phyloP scores from a whole-genome alignment of 805 yeast species.

The Pichia pseudocactophila region DNA sequence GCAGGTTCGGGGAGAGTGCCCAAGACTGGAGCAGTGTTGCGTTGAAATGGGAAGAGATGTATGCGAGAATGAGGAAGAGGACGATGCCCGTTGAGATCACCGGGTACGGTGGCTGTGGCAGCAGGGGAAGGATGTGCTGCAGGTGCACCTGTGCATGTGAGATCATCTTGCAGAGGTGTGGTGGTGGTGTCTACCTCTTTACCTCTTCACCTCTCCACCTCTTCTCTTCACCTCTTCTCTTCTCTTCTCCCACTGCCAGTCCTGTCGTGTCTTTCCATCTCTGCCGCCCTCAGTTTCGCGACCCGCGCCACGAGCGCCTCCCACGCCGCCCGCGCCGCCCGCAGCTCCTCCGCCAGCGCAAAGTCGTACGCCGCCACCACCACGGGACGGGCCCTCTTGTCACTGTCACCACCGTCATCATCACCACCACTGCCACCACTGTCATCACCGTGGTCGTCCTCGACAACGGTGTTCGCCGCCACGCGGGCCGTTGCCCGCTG shows the following conservation, averaged over 20 bases:
- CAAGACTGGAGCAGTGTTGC: constrained; percentile 30
- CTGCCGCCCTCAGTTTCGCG: neutral
- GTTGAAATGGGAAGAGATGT: constrained; percentile 27
- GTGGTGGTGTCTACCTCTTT: no score
- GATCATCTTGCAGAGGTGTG: no score
- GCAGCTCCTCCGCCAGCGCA: constrained; percentile 48
- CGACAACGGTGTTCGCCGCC: neutral
- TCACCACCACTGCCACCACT: no score
- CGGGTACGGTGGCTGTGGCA: constrained; percentile 6
- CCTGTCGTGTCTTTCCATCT: no score
- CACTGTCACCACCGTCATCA: no score
- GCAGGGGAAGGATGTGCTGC: neutral
- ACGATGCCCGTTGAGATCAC: constrained; percentile 10
- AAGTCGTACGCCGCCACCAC: constrained; percentile 70
- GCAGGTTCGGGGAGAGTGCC: constrained; percentile 47
- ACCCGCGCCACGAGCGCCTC: neutral
- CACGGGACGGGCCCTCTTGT: no score
- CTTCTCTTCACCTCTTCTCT: no score
- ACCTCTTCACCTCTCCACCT: no score
- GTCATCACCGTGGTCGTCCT: no score
- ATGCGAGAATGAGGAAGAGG: constrained; percentile 42
- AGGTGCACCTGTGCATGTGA: neutral
- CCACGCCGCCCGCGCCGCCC: constrained; percentile 25
- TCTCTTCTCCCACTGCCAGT: no score
- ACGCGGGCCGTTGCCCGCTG: neutral